These are phyloP conservation scores for Saccharomycopsis fermentans DNA, from an alignment of 805 yeast species.

Conservation along the genomic window DNA sequence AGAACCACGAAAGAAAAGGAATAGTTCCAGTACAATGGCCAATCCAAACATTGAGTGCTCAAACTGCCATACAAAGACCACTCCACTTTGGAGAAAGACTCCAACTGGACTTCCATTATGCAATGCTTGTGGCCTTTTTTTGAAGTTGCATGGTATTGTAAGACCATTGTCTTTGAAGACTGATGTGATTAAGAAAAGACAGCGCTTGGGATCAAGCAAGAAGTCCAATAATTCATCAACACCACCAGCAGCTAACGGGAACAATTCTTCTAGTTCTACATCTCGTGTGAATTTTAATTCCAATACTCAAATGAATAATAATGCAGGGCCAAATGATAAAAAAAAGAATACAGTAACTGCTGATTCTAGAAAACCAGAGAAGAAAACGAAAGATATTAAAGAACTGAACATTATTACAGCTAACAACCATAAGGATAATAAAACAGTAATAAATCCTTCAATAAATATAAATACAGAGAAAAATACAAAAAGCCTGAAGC, in stretches of 20 bases:
- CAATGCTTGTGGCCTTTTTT: slow-evolving; percentile 91
- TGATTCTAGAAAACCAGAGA: neutral
- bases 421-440: neutral
- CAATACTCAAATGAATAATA: neutral
- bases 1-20: neutral
- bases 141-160: slow-evolving; percentile 90
- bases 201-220: slow-evolving; percentile 35
- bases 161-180: slow-evolving; percentile 86
- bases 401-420: neutral
- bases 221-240: neutral
- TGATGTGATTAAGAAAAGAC: slow-evolving; percentile 87
- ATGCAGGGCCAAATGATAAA: neutral
- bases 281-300: neutral
- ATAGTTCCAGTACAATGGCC: neutral
- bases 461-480: neutral
- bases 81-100: slow-evolving; percentile 92
- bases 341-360: neutral
- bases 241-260: neutral
- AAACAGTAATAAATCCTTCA: neutral
- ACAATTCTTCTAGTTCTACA: neutral
- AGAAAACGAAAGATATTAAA: neutral
- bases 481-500: neutral
- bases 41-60: slow-evolving; percentile 47
- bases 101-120: slow-evolving; percentile 89
- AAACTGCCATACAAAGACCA: slow-evolving; percentile 84